These are phyloP conservation scores for Fraxinus sp. DNA, from an alignment of 305 asterid genomes.

Conservation along the genomic window DNA sequence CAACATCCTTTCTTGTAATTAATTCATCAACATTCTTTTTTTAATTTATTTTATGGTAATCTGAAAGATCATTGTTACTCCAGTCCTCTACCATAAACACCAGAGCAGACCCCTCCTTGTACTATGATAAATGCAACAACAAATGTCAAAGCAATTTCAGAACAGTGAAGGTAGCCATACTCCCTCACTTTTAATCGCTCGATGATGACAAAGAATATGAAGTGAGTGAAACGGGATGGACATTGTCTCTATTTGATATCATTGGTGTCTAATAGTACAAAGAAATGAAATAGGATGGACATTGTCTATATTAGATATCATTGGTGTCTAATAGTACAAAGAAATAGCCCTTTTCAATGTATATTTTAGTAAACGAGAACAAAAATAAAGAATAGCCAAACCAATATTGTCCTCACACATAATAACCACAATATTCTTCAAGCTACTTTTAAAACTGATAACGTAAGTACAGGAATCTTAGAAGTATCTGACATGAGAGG, in stretches of 20 bases:
- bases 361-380: neutral
- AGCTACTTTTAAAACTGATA: neutral
- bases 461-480: neutral
- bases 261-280: neutral
- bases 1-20: neutral
- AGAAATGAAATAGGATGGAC: neutral
- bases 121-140: neutral
- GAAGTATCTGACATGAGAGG: neutral
- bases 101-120: neutral
- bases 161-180: neutral
- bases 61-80: neutral
- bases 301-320: neutral
- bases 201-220: constrained; percentile 5
- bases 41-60: neutral
- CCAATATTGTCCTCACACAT: neutral
- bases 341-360: neutral
- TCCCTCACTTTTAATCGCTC: neutral
- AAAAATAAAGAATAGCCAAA: neutral
- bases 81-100: neutral
- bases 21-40: neutral
- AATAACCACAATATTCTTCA: neutral
- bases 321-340: neutral
- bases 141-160: constrained; percentile 3
- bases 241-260: neutral
- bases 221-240: neutral